phyloP scores from a whole-genome alignment of 148 eudicot genomes.

The Nepenthes mirabilis region DNA sequence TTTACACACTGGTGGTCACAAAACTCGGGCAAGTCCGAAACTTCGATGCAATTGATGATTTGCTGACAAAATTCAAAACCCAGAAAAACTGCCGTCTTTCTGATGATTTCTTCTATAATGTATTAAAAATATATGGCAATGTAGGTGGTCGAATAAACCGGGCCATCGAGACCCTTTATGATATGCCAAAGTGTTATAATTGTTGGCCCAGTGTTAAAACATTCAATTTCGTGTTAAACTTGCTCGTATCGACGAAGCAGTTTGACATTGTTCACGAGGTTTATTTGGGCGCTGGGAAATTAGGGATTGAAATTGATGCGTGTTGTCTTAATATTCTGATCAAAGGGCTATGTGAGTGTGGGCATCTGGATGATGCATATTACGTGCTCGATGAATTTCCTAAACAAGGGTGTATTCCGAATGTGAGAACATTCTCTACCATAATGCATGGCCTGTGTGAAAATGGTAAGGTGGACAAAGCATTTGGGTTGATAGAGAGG shows the following conservation, averaged over 20 bases:
- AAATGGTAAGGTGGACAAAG: constrained; percentile 46
- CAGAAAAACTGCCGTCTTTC: constrained; percentile 49
- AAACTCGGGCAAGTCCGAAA: constrained; percentile 41
- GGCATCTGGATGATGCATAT: constrained; percentile 52
- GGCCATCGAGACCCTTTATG: constrained; percentile 54
- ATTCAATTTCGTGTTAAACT: constrained; percentile 65
- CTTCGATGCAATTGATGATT: constrained; percentile 48
- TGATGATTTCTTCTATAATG: constrained; percentile 53
- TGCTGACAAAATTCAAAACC: constrained; percentile 33
- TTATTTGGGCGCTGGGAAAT: constrained; percentile 27
- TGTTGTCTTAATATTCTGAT: constrained; percentile 71
- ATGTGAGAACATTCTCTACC: constrained; percentile 57
- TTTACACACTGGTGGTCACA: constrained; percentile 39
- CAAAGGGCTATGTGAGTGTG: constrained; percentile 59
- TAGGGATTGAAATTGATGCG: constrained; percentile 65
- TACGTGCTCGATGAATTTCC: constrained; percentile 84
- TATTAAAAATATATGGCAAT: constrained; percentile 63
- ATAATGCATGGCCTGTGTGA: constrained; percentile 62
- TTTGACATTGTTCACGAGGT: constrained; percentile 54
- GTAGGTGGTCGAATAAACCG: constrained; percentile 41
- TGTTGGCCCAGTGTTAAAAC: constrained; percentile 70
- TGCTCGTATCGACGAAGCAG: constrained; percentile 44
- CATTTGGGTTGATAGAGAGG: constrained; percentile 50
- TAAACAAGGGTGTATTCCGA: constrained; percentile 41
- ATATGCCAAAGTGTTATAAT: constrained; percentile 47